phyloP scores from a whole-genome alignment of 2,329 filamentous ascomycete genomes.

The Cercospora beticola region DNA sequence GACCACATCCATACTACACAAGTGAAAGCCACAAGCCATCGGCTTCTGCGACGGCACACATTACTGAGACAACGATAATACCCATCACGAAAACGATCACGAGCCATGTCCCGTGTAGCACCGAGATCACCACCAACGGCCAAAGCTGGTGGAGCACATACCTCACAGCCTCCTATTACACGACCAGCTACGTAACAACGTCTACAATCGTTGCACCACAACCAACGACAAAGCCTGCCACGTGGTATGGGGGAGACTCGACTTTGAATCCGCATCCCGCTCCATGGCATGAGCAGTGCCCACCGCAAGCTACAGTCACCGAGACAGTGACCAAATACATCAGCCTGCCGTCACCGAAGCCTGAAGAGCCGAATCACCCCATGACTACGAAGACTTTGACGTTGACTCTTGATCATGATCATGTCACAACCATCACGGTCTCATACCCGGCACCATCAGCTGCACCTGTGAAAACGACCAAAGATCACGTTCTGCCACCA shows the following conservation, averaged over 20 bases:
- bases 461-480: not conserved
- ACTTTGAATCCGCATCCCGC: not conserved
- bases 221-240: not conserved
- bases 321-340: slow-evolving; percentile 1
- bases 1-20: slow-evolving; percentile 7
- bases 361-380: not conserved
- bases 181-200: slow-evolving; percentile 3
- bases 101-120: slow-evolving; percentile 12
- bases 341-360: not conserved
- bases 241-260: not conserved
- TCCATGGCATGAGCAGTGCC: slow-evolving; percentile 1
- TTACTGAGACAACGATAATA: slow-evolving; percentile 1
- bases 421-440: slow-evolving; percentile 12
- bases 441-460: slow-evolving; percentile 3
- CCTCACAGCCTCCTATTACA: slow-evolving; percentile 6
- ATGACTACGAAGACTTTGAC: slow-evolving; percentile 15
- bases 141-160: slow-evolving; percentile 17
- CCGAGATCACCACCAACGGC: slow-evolving; percentile 9
- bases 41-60: not conserved
- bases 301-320: slow-evolving; percentile 10
- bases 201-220: not conserved
- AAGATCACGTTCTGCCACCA: not conserved
- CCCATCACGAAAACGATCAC: slow-evolving; percentile 12
- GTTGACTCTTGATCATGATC: slow-evolving; percentile 11
- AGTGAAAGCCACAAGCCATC: not conserved